Evolutionary conservation across 192 early-diverging fungal genomes (phyloP).

Genomic region (Jimgerdemannia flammicorona): DNA sequence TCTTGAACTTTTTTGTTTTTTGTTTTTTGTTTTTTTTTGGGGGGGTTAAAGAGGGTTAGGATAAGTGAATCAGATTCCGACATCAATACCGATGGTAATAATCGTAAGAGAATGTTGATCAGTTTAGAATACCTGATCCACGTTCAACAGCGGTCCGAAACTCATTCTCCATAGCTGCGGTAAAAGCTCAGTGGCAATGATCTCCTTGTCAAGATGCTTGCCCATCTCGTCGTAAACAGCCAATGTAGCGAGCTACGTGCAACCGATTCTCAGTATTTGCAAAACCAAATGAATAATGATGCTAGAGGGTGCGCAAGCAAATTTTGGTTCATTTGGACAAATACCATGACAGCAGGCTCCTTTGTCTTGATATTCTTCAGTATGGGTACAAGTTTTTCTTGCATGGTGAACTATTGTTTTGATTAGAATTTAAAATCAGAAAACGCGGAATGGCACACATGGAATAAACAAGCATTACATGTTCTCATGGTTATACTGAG

Average conservation of each 20-base stretch:
- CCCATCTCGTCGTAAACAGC: conserved; percentile 80
- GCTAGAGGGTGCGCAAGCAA: background rate
- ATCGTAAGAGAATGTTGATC: background rate
- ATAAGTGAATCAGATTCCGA: no score
- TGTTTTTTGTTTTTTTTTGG: no score
- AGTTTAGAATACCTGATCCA: conserved; percentile 51
- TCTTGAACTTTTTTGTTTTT: conserved; percentile 53
- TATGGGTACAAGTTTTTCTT: conserved; percentile 75
- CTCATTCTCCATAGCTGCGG: conserved; percentile 75
- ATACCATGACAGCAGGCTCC: conserved; percentile 70
- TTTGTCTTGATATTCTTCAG: conserved; percentile 71
- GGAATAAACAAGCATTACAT: background rate
- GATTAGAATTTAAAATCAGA: background rate
- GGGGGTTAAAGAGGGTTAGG: background rate
- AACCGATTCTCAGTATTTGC: no score
- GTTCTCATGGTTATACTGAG: background rate
- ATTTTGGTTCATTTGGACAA: background rate
- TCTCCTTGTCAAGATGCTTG: conserved; percentile 64
- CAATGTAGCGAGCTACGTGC: conserved; percentile 63
- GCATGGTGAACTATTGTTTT: conserved; percentile 46
- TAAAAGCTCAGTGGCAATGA: conserved; percentile 71
- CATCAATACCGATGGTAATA: no score
- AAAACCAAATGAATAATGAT: background rate
- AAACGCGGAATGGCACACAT: no score
- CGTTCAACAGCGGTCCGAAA: conserved; percentile 65